phyloP scores from a whole-genome alignment of 331 rosid genomes.

The Rosa hybrid region DNA sequence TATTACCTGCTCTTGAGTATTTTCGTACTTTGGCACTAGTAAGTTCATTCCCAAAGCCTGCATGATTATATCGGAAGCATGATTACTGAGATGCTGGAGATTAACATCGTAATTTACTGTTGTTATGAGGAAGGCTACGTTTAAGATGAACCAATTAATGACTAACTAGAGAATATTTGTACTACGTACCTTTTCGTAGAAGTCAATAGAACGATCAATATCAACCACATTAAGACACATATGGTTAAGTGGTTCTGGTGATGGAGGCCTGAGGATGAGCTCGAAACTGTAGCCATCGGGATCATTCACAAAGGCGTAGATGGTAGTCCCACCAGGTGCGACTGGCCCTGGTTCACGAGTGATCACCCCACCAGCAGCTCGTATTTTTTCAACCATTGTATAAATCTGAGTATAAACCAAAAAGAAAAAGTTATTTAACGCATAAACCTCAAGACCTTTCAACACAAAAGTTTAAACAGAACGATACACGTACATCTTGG shows the following conservation, averaged over 20 bases:
- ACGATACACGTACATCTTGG: not conserved
- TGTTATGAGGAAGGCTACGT: not conserved
- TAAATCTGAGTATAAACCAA: conserved; percentile 4
- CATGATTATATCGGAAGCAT: not conserved
- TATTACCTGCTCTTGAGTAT: conserved; percentile 2
- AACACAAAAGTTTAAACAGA: not conserved
- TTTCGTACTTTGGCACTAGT: not conserved
- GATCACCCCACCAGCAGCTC: conserved; percentile 3
- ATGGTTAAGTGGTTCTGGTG: conserved; percentile 4
- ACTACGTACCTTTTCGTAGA: not conserved
- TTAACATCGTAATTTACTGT: not conserved
- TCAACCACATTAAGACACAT: not conserved
- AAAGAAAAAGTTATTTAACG: not conserved
- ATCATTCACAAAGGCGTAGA: not conserved
- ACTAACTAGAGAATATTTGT: not conserved
- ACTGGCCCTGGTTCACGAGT: not conserved
- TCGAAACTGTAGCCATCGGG: not conserved
- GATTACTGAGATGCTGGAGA: not conserved
- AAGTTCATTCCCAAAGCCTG: conserved; percentile 23
- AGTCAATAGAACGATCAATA: conserved; percentile 10
- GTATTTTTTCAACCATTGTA: not conserved
- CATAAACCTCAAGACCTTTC: not conserved
- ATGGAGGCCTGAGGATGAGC: not conserved
- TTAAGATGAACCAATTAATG: not conserved
- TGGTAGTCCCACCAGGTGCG: not conserved